Evolutionary conservation across 2,329 filamentous ascomycete species (phyloP).

Genomic region (Sporothrix globosa): DNA sequence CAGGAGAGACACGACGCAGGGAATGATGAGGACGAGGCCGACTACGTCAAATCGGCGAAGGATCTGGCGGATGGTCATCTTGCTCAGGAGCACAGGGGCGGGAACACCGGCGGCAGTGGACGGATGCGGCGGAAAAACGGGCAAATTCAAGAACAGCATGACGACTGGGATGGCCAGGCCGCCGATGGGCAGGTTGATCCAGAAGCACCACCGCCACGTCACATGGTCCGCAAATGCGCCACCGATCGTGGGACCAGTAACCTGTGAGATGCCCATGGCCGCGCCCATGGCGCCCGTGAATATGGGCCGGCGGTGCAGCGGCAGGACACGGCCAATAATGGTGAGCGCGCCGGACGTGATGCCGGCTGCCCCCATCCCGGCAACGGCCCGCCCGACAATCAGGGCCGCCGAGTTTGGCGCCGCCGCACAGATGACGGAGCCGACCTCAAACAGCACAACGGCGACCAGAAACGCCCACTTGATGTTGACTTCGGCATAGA

Average conservation of each 20-base stretch:
- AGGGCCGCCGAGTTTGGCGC: conserved; percentile 12
- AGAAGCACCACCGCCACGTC: conserved; percentile 36
- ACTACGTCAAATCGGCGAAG: conserved; percentile 29
- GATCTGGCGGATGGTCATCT: neutral
- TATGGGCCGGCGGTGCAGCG: conserved; percentile 31
- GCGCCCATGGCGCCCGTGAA: conserved; percentile 31
- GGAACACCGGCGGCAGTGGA: neutral
- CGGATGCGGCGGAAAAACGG: conserved; percentile 23
- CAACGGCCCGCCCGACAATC: neutral
- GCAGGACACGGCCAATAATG: conserved; percentile 18
- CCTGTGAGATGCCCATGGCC: conserved; percentile 28
- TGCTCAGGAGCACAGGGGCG: too few relatives aligned
- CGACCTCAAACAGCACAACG: conserved; percentile 37
- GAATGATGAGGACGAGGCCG: conserved; percentile 32
- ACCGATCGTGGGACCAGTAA: conserved; percentile 32
- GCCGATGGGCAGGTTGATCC: conserved; percentile 35
- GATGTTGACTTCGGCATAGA: conserved; percentile 32
- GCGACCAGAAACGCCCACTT: conserved; percentile 34
- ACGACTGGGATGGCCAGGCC: conserved; percentile 37
- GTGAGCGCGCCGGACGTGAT: neutral
- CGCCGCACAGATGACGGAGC: conserved; percentile 7
- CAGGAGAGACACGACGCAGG: conserved; percentile 50
- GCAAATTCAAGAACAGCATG: conserved; percentile 40
- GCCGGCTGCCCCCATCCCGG: neutral
- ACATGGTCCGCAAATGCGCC: conserved; percentile 31